A percentile compares a stretch with the other conserved stretches of the same genome.
phyloP scores from a whole-genome alignment of 805 yeast genomes.

The Saturnispora galanensis region DNA sequence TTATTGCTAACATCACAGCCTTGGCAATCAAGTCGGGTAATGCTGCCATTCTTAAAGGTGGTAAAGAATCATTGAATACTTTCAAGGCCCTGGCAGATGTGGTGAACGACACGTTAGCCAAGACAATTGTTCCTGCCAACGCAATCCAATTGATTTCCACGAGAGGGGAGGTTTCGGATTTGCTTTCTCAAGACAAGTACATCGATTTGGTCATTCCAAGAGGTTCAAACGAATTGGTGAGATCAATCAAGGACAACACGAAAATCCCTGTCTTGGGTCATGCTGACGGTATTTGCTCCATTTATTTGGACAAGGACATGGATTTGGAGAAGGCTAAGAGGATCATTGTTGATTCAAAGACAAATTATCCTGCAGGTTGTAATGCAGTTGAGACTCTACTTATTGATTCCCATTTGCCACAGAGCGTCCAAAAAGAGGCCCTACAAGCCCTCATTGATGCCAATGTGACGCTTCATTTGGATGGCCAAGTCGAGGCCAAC shows the following conservation, averaged over 20 bases:
- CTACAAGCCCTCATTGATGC: conserved; percentile 39
- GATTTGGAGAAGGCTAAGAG: conserved; percentile 68
- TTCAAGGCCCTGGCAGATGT: conserved; percentile 73
- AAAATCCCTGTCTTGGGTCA: conserved; percentile 97
- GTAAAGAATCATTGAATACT: conserved; percentile 83
- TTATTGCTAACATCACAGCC: conserved; percentile 94
- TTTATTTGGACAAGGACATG: conserved; percentile 70
- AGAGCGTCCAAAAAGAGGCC: conserved; percentile 15
- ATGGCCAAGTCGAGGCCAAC: conserved; percentile 22
- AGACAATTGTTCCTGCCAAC: conserved; percentile 66
- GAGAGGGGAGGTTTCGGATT: conserved; percentile 80
- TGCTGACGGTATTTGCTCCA: conserved; percentile 95
- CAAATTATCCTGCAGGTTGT: conserved; percentile 98
- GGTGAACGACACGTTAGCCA: conserved; percentile 46
- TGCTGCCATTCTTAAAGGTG: conserved; percentile 95
- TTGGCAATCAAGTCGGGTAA: conserved; percentile 94
- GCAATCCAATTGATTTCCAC: conserved; percentile 84
- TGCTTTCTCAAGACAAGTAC: conserved; percentile 74
- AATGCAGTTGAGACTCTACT: conserved; percentile 89
- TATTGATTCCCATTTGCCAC: conserved; percentile 37
- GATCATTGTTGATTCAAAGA: conserved; percentile 77
- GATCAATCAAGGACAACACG: conserved; percentile 75
- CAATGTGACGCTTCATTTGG: conserved; percentile 67
- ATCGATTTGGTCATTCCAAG: conserved; percentile 96
- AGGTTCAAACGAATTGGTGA: conserved; percentile 91